Evolutionary conservation across 2,329 filamentous ascomycete genomes (phyloP).

Genomic region (Fusarium albosuccineum): DNA sequence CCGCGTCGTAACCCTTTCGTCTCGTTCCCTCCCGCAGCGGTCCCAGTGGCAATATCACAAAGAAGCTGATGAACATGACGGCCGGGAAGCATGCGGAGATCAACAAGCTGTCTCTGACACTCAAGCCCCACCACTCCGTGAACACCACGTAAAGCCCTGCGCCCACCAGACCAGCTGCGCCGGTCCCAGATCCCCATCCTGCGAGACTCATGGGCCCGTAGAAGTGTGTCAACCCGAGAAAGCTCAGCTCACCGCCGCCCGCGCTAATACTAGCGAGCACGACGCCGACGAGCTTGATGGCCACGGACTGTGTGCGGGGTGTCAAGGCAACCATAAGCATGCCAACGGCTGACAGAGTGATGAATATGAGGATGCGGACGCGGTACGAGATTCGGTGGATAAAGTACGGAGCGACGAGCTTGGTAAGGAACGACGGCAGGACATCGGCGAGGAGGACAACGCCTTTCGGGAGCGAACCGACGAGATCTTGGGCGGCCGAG

Average conservation of each 20-base stretch:
- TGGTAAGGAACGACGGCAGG: conserved; percentile 87
- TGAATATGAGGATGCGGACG: conserved; percentile 80
- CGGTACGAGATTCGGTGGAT: conserved; percentile 89
- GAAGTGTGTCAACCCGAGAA: conserved; percentile 91
- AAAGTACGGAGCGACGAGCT: conserved; percentile 92
- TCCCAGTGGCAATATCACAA: conserved; percentile 78
- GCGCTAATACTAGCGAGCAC: conserved; percentile 87
- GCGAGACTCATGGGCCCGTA: conserved; percentile 90
- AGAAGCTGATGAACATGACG: conserved; percentile 90
- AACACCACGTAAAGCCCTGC: conserved; percentile 89
- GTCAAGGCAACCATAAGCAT: conserved; percentile 92
- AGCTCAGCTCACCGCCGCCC: conserved; percentile 90
- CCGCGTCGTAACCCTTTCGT: conserved; percentile 66
- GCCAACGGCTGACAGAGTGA: conserved; percentile 79
- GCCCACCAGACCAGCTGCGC: conserved; percentile 87
- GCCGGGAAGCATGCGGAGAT: conserved; percentile 83
- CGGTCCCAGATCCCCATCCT: conserved; percentile 93
- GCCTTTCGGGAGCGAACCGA: conserved; percentile 91
- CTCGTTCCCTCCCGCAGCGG: conserved; percentile 66
- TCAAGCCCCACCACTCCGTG: conserved; percentile 83
- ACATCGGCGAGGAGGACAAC: conserved; percentile 95
- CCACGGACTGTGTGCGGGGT: conserved; percentile 74
- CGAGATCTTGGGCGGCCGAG: conserved; percentile 93
- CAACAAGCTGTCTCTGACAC: conserved; percentile 79
- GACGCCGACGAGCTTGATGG: conserved; percentile 84